These are phyloP conservation scores for Physcia stellaris DNA, from an alignment of 495 filamentous ascomycete species.

Conservation along the genomic window DNA sequence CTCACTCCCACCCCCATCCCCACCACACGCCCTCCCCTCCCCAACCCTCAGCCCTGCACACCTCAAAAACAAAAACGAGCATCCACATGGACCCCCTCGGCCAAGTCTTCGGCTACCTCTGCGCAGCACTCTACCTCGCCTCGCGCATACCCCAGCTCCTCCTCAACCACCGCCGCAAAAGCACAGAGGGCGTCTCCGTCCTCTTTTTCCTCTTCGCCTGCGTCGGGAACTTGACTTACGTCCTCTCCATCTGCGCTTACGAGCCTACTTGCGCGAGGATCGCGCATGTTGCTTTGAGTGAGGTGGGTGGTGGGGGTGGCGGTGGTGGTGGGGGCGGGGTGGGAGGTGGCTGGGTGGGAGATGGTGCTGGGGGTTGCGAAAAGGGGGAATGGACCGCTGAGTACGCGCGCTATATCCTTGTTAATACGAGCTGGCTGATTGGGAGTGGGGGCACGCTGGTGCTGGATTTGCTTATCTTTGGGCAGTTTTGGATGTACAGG, in stretches of 20 bases:
- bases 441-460: slow-evolving; percentile 80
- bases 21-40: slow-evolving; percentile 6
- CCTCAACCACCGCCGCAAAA: slow-evolving; percentile 79
- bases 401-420: slow-evolving; percentile 68
- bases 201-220: slow-evolving; percentile 96
- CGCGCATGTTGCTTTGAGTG: slow-evolving; percentile 36
- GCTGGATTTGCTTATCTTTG: slow-evolving; percentile 74
- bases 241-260: slow-evolving; percentile 80
- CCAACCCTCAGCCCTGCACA: slow-evolving; percentile 11
- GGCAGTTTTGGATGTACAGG: slow-evolving; percentile 79
- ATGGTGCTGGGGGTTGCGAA: slow-evolving; percentile 5
- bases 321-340: slow-evolving; percentile 30
- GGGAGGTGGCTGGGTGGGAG: too few species aligned
- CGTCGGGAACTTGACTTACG: slow-evolving; percentile 85
- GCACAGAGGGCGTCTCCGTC: slow-evolving; percentile 78
- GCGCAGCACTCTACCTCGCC: slow-evolving; percentile 76
- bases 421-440: slow-evolving; percentile 80
- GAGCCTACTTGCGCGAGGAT: slow-evolving; percentile 42
- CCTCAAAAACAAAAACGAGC: slow-evolving; percentile 14
- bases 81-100: slow-evolving; percentile 59
- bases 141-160: slow-evolving; percentile 79
- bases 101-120: slow-evolving; percentile 76
- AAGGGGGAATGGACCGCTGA: slow-evolving; percentile 11
- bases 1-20: too few species aligned
- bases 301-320: slow-evolving; percentile 44